phyloP scores from a whole-genome alignment of 2,329 filamentous ascomycete genomes.

The Diplodia corticola region DNA sequence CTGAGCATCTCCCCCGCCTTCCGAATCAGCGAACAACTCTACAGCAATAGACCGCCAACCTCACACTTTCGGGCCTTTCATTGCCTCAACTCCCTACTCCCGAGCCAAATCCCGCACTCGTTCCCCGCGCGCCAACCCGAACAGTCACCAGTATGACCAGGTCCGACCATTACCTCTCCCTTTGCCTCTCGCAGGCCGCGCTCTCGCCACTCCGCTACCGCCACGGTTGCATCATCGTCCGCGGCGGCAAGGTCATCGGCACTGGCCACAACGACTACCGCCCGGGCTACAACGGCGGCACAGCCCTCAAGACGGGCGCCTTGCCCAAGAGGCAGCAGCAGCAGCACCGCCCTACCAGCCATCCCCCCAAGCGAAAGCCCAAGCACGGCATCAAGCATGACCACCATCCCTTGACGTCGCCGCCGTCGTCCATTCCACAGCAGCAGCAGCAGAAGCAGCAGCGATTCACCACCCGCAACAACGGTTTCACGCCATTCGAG shows the following conservation, averaged over 20 bases:
- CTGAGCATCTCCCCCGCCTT: not conserved
- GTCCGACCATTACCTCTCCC: slow-evolving; percentile 51
- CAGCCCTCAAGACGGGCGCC: slow-evolving; percentile 51
- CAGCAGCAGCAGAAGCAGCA: too few species aligned
- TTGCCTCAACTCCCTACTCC: not conserved
- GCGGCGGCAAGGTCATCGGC: slow-evolving; percentile 56
- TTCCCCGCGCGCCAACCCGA: not conserved
- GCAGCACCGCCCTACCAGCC: slow-evolving; percentile 26
- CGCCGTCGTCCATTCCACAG: not conserved
- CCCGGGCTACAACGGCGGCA: slow-evolving; percentile 52
- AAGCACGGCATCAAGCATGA: slow-evolving; percentile 27
- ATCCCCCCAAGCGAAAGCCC: slow-evolving; percentile 42
- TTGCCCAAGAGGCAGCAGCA: slow-evolving; percentile 35
- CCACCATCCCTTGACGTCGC: not conserved
- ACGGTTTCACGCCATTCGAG: slow-evolving; percentile 45
- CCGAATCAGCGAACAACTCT: not conserved
- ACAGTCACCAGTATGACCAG: slow-evolving; percentile 35
- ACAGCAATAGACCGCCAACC: not conserved
- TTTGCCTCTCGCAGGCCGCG: slow-evolving; percentile 55
- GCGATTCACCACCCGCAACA: slow-evolving; percentile 25
- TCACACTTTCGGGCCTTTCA: not conserved
- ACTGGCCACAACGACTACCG: slow-evolving; percentile 54
- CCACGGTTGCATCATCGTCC: slow-evolving; percentile 54
- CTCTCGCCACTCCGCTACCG: slow-evolving; percentile 50
- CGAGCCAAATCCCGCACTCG: not conserved